These are phyloP conservation scores for Solanum hybrid DNA, from an alignment of 305 asterid species.

Conservation along the genomic window DNA sequence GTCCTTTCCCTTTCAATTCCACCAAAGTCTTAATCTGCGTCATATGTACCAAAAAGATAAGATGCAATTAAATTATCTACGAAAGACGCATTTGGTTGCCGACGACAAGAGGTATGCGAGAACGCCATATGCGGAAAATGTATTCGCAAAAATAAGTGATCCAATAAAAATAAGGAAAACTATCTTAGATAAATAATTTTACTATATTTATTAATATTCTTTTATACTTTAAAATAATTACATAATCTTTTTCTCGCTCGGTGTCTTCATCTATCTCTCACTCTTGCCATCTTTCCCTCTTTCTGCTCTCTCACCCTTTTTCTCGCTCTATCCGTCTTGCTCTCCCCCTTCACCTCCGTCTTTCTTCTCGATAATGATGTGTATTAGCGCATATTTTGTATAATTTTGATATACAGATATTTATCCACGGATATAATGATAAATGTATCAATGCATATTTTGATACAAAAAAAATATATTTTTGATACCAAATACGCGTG, in stretches of 20 bases:
- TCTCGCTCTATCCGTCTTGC: not conserved
- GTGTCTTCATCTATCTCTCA: too few relatives aligned
- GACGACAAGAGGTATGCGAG: not conserved
- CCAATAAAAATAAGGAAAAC: not conserved
- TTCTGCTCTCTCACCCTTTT: not conserved
- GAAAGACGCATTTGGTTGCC: not conserved
- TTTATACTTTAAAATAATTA: too few relatives aligned
- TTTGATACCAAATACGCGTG: not conserved
- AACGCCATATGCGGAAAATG: not conserved
- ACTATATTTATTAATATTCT: not conserved
- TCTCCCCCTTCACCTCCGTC: not conserved
- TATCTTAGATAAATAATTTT: too few relatives aligned
- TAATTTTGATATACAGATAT: not conserved
- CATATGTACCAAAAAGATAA: not conserved
- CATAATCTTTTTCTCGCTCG: not conserved
- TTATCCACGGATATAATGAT: not conserved
- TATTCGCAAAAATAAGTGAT: too few relatives aligned
- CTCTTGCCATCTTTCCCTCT: not conserved
- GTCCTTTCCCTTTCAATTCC: not conserved
- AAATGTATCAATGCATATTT: not conserved
- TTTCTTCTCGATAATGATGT: not conserved
- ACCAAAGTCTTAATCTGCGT: not conserved
- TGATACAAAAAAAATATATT: not conserved
- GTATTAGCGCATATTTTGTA: too few relatives aligned
- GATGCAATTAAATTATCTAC: not conserved